These are phyloP conservation scores for Eutrema heterophyllum DNA, from an alignment of 345 rosid species.

Conservation along the genomic window DNA sequence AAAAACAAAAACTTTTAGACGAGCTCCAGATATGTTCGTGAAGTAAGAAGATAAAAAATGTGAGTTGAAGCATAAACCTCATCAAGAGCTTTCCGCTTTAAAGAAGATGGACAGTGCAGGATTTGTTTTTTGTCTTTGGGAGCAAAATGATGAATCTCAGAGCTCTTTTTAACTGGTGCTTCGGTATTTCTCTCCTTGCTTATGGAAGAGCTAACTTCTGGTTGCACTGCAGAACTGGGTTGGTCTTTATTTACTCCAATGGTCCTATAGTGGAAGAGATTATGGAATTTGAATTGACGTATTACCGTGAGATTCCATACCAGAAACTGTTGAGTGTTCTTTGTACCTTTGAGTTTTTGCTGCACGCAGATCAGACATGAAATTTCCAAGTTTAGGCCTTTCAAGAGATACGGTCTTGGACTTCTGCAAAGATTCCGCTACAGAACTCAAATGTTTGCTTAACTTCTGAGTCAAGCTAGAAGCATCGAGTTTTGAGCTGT, in stretches of 20 bases:
- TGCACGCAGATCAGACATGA: conserved; percentile 39
- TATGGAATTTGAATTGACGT: not conserved
- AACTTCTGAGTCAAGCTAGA: conserved; percentile 38
- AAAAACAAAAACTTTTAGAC: not conserved
- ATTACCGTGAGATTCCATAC: not conserved
- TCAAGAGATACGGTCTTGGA: conserved; percentile 36
- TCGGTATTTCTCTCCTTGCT: conserved; percentile 35
- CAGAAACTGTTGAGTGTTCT: not conserved
- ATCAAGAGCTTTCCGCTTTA: conserved; percentile 70
- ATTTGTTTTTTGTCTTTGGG: conserved; percentile 32
- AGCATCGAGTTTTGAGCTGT: conserved; percentile 42
- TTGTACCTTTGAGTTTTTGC: conserved; percentile 45
- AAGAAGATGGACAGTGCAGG: conserved; percentile 34
- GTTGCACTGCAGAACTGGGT: conserved; percentile 26
- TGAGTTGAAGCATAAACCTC: conserved; percentile 28
- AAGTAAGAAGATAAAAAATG: not conserved
- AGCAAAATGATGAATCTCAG: conserved; percentile 28
- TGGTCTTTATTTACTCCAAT: conserved; percentile 35
- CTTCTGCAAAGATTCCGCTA: conserved; percentile 33
- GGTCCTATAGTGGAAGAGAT: conserved; percentile 39
- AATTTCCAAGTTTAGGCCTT: conserved; percentile 44
- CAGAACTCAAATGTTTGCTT: conserved; percentile 33
- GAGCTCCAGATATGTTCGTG: not conserved
- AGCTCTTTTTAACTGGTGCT: conserved; percentile 19
- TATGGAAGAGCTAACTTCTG: conserved; percentile 29